Evolutionary conservation across 2,329 filamentous ascomycete species (phyloP), one percentile per base, ranked within the genome.

Genomic region (Thielaviopsis ethacetica): DNA sequence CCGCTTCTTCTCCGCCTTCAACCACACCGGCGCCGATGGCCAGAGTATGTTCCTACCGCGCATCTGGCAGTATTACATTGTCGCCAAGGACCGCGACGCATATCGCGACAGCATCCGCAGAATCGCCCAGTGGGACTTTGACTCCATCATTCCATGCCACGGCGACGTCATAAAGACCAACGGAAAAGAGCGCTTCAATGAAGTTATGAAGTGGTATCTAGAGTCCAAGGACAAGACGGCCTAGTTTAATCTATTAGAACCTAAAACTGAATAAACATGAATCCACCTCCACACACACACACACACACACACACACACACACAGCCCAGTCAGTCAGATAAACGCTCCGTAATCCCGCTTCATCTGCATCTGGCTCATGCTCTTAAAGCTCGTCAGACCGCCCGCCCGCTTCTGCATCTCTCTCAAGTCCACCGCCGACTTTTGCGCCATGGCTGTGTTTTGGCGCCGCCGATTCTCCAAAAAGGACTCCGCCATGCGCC

Each of bases 101-200:
- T 94, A 90, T 70, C 83, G 83, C 63, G 76, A 81, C 62, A 90
- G 85, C 64, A 73, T 89, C 49, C 73, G 71, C 64, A 77, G 78
- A 62, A 91, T 97, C 63, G 75, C 82, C 57, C 68, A 71, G 58
- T 98, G 91, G 91, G 85, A 91, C 61, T 95, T 96, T 68, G 81
- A 85, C 63, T 83, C 83, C 47, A 76, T 97, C 56, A 83, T 98
- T 61, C 90, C 91, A 0, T 97, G 91, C 69, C 93, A 98, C 71
- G 93, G 93, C 9, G 93, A 98, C 72, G 84, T 87, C 17, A 83
- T 97, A 64, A 85, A 93, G 69, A 75, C 73, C 1, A 70, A 75
- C 62, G 90, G 80, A 10, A 95, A 94, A 76, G 78, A 78, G 12
- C 75, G 87, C 17, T 95, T 91, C 64, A 74, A 78, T 66, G 88